Base-by-base conservation (phyloP, 1,139 yeast species). In the Candida albicans region DNA sequence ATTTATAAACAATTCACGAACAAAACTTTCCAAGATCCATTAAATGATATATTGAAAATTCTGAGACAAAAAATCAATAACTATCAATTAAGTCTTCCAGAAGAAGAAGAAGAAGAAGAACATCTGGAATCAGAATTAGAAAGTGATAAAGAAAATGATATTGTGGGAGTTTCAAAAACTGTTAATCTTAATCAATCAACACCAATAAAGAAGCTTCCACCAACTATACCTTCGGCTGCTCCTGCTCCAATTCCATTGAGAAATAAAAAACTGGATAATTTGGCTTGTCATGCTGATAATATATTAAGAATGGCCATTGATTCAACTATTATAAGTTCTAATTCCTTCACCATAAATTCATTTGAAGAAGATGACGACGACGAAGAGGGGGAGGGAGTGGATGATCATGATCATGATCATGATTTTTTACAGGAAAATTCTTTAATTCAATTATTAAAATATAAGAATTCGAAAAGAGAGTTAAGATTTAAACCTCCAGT, bases 251-350 rank as follows among this genome's bases (percentile, higher is more conserved):
- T 10, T 26, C 22, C 9, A 3, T 9, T 10, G 38, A 29, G 30
- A 9, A 13, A 22, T 27, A 30, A 24, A 31, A 30, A 39, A 14
- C 15, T 39, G 39, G 78, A 73, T 49, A 66, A 67, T 33, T 65
- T 73, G 50, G 79, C 79, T 9, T 73, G 78, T 46, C 79, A 73
- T 50, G 78, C 78, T 2, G 74, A 71, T 42, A 70, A 70, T 41
- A 73, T 73, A 46, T 61, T 73, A 65, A 61, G 75, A 30, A 71
- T 73, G 78, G 79, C 79, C 1, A 73, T 73, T 37, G 79, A 73
- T 46, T 67, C 77, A 22, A 73, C 79, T 2, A 68, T 73, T 72
- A 58, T 73, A 42, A 76, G 76, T 1, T 70, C 77, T 0, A 56
- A 55, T 29, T 64, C 70, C 5, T 64, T 66, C 34, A 65, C 73